phyloP scores from a whole-genome alignment of 345 rosid species.

The Physaria fendleri region DNA sequence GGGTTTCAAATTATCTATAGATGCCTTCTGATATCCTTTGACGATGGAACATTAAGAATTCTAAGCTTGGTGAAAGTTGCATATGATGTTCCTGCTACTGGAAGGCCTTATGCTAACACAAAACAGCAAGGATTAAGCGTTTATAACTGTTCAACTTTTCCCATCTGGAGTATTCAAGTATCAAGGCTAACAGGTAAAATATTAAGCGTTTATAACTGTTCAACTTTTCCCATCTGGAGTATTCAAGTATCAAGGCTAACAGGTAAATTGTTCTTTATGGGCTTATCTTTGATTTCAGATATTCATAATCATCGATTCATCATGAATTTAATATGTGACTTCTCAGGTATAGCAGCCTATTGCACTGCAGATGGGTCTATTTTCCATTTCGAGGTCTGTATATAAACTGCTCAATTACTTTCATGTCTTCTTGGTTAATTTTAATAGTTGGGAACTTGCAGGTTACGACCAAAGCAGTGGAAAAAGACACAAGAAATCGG shows the following conservation, averaged over 20 bases:
- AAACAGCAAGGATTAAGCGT: constrained; percentile 68
- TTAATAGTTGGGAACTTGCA: constrained; percentile 26
- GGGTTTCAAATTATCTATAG: constrained; percentile 35
- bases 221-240: constrained; percentile 73
- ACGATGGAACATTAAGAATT: constrained; percentile 70
- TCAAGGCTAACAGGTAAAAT: constrained; percentile 66
- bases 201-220: constrained; percentile 50
- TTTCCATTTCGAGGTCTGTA: constrained; percentile 58
- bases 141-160: constrained; percentile 56
- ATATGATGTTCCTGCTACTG: constrained; percentile 66
- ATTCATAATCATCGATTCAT: neutral
- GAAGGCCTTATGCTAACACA: constrained; percentile 47
- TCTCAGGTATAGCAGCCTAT: constrained; percentile 77
- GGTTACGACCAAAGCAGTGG: constrained; percentile 69
- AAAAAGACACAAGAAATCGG: constrained; percentile 63
- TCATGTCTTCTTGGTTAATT: neutral
- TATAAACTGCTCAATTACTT: neutral
- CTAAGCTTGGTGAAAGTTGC: constrained; percentile 74
- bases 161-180: constrained; percentile 78
- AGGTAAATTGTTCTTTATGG: constrained; percentile 29
- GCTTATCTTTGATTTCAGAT: neutral
- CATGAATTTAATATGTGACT: neutral
- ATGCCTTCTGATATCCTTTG: constrained; percentile 61
- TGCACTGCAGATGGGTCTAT: constrained; percentile 74
- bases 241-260: constrained; percentile 76